Evolutionary conservation across 2,329 filamentous ascomycete genomes (phyloP), one percentile per base, ranked within the genome.

Genomic region (Tolypocladium paradoxum): DNA sequence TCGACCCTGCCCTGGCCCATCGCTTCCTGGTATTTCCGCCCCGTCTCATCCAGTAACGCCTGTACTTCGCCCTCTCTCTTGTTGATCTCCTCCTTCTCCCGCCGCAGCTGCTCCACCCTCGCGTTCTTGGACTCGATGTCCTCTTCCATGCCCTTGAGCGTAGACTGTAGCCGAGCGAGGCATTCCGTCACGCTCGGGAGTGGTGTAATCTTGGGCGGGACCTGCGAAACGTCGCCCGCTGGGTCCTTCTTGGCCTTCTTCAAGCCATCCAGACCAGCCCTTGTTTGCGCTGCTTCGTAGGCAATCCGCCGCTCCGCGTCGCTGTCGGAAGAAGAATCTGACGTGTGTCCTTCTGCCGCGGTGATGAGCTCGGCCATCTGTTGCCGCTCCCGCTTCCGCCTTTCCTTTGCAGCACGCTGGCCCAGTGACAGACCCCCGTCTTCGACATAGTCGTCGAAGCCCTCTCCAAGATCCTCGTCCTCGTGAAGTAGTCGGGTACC

Each of bases 401-500:
- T 85, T 60, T 90, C 88, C 22, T 80, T 82, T 68, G 93, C 88
- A 0, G 90, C 90, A 56, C 87, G 88, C 56, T 79, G 83, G 35
- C 90, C 89, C 0, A 96, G 75, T 1, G 88, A 81, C 11, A 96
- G 81, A 8, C 82, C 82, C 9, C 88, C 90, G 64, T 96, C 89
- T 40, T 93, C 88, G 9, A 93, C 88, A 61, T 88, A 96, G 52
- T 92, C 86, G 55, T 97, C 92, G 61, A 95, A 97, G 0, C 90
- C 91, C 70, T 97, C 93, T 37, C 88, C 88, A 0, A 96, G 79
- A 63, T 97, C 90, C 65, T 97, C 92, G 61, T 97, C 92, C 35
- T 96, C 90, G 43, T 78, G 81, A 6, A 90, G 79, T 2, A 97
- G 77, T 1, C 92, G 80, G 6, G 86, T 87, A 56, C 90, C 79